These are phyloP conservation scores for Glarea lozoyensis DNA, from an alignment of 495 filamentous ascomycete species.

Conservation along the genomic window DNA sequence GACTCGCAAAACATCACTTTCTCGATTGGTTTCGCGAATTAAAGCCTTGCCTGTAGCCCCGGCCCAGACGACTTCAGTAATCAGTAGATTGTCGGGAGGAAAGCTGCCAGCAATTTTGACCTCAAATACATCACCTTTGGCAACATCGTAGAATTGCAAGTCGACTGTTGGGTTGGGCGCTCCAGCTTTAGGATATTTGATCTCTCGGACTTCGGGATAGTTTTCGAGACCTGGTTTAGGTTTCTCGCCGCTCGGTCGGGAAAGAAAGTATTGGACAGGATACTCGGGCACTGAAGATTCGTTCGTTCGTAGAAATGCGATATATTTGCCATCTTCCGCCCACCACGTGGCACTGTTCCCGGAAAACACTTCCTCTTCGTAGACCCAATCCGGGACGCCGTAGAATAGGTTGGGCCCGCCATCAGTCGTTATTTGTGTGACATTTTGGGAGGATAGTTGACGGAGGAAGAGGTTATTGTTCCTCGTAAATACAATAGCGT, in stretches of 20 bases:
- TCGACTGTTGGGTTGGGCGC: constrained; percentile 86
- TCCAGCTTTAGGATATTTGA: constrained; percentile 97
- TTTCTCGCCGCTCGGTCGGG: constrained; percentile 68
- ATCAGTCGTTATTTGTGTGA: constrained; percentile 73
- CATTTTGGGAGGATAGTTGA: constrained; percentile 42
- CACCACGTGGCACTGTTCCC: constrained; percentile 87
- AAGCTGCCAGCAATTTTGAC: constrained; percentile 74
- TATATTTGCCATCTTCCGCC: constrained; percentile 76
- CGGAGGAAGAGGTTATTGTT: constrained; percentile 86
- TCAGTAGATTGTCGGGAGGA: constrained; percentile 70
- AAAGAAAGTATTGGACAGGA: constrained; percentile 88
- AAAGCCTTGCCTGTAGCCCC: constrained; percentile 62
- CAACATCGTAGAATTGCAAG: constrained; percentile 81
- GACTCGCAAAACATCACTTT: constrained; percentile 82
- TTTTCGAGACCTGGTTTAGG: constrained; percentile 69
- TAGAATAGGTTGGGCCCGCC: constrained; percentile 85
- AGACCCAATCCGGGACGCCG: constrained; percentile 98
- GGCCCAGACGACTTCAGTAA: constrained; percentile 91
- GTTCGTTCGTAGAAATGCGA: constrained; percentile 89
- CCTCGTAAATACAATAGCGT: constrained; percentile 75
- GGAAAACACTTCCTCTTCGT: constrained; percentile 89
- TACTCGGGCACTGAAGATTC: constrained; percentile 89
- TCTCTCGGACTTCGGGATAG: constrained; percentile 82
- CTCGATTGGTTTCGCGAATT: constrained; percentile 85
- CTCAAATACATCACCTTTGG: constrained; percentile 67